Conservation (phyloP, 306 rosid species). For the Dalbergia oliveri region DNA sequence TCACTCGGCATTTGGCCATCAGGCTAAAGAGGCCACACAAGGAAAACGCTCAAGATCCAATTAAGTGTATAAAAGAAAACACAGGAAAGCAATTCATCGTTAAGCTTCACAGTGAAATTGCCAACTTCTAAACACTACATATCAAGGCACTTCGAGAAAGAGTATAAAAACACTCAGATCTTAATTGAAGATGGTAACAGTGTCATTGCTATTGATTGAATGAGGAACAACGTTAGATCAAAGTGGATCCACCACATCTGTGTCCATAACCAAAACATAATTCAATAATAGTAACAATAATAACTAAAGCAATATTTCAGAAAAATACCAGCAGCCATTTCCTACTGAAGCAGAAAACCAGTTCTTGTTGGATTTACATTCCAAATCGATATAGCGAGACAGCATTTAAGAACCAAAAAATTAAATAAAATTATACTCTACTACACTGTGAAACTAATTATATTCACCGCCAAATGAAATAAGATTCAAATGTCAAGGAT, state of each 20-base stretch:
- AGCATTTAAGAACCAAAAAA: neutral
- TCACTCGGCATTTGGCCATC: slow-evolving; percentile 91
- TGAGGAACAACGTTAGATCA: neutral
- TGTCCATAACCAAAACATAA: neutral
- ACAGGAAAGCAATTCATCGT: neutral
- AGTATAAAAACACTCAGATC: neutral
- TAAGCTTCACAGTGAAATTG: too few relatives aligned
- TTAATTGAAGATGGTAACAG: neutral
- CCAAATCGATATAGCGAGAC: too few relatives aligned
- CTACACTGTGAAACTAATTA: too few relatives aligned
- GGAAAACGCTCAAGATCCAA: slow-evolving; percentile 2
- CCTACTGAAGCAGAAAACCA: too few relatives aligned
- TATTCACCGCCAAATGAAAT: neutral
- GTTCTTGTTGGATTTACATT: too few relatives aligned
- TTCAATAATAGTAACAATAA: too few relatives aligned
- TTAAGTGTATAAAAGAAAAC: neutral
- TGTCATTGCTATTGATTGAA: neutral
- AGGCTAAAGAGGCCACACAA: slow-evolving; percentile 53
- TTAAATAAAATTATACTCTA: too few relatives aligned
- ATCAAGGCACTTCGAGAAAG: neutral
- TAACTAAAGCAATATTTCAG: too few relatives aligned
- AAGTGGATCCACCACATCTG: neutral
- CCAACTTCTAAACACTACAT: too few relatives aligned
- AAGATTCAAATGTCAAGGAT: neutral
- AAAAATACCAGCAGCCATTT: too few relatives aligned